phyloP scores from a whole-genome alignment of 768 basidiomycete genomes.

The Rickenella mellea region DNA sequence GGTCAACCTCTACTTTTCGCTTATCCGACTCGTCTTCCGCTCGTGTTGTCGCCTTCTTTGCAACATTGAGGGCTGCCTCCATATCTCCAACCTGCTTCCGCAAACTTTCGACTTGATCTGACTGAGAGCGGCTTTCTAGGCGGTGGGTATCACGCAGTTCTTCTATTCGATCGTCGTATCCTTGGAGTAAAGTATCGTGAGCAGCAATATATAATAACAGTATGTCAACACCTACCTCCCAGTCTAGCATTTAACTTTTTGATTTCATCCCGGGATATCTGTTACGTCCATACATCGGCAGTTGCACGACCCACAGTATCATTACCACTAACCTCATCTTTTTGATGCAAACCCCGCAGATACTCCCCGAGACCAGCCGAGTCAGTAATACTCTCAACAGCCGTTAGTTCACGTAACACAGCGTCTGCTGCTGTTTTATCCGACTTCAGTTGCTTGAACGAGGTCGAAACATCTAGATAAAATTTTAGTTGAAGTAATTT shows the following conservation, averaged over 20 bases:
- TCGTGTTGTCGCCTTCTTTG: conserved; percentile 37
- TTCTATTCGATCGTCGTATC: conserved; percentile 75
- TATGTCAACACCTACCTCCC: conserved; percentile 41
- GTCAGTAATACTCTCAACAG: conserved; percentile 59
- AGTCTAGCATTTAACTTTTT: conserved; percentile 65
- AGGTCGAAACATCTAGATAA: conserved; percentile 61
- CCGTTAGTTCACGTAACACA: conserved; percentile 61
- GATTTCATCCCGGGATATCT: conserved; percentile 75
- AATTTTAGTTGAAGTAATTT: conserved; percentile 1
- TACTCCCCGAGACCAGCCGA: conserved; percentile 62
- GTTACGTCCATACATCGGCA: neutral
- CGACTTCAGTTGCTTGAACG: conserved; percentile 66
- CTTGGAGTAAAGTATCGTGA: conserved; percentile 27
- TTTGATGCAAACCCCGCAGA: conserved; percentile 54
- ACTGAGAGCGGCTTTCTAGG: conserved; percentile 72
- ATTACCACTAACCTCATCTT: conserved; percentile 51
- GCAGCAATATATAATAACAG: neutral
- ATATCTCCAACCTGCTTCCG: conserved; percentile 59
- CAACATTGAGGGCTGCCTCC: conserved; percentile 58
- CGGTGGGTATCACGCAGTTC: conserved; percentile 80
- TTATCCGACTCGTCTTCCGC: conserved; percentile 40
- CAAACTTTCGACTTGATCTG: conserved; percentile 62
- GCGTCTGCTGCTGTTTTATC: conserved; percentile 63
- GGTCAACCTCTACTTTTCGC: conserved; percentile 45
- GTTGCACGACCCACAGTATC: neutral